Conservation (phyloP, 2,329 filamentous ascomycete genomes). For the Rhexocercosporidium sp. region DNA sequence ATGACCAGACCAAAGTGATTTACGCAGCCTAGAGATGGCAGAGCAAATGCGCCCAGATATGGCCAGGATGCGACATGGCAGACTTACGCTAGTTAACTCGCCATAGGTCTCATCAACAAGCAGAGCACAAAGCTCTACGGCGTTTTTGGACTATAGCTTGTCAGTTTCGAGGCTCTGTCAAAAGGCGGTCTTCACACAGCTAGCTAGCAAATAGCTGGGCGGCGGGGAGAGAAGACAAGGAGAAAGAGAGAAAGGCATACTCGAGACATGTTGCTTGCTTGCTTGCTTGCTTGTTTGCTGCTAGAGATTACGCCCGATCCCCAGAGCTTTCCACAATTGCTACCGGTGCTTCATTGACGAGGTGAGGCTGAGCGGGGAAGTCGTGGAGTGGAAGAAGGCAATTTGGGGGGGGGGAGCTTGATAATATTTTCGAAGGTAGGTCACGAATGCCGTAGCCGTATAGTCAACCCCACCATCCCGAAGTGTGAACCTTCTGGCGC, state of each 20-base stretch:
- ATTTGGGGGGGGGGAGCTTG: neutral
- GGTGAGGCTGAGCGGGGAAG: conserved; percentile 13
- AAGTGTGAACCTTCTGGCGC: neutral
- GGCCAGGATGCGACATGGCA: conserved; percentile 6
- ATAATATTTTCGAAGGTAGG: conserved; percentile 5
- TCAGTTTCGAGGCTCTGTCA: conserved; percentile 21
- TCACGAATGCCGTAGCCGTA: neutral
- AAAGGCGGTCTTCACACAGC: conserved; percentile 36
- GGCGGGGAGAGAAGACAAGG: neutral
- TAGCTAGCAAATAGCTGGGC: conserved; percentile 25
- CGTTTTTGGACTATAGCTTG: conserved; percentile 65
- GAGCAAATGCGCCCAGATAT: conserved; percentile 8
- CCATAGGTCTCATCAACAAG: conserved; percentile 90
- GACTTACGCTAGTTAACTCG: conserved; percentile 85
- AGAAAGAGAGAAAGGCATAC: conserved; percentile 49
- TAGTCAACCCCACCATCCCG: neutral
- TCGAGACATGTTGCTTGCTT: conserved; percentile 52
- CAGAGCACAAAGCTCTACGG: conserved; percentile 87
- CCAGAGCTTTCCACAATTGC: conserved; percentile 73
- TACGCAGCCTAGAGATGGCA: conserved; percentile 26
- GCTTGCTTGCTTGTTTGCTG: conserved; percentile 50
- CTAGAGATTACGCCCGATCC: conserved; percentile 80
- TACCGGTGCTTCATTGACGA: conserved; percentile 58
- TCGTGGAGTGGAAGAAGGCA: neutral
- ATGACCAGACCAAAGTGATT: conserved; percentile 25